phyloP scores from a whole-genome alignment of 2,329 filamentous ascomycete genomes.

The Chaetomiaceae sp. region DNA sequence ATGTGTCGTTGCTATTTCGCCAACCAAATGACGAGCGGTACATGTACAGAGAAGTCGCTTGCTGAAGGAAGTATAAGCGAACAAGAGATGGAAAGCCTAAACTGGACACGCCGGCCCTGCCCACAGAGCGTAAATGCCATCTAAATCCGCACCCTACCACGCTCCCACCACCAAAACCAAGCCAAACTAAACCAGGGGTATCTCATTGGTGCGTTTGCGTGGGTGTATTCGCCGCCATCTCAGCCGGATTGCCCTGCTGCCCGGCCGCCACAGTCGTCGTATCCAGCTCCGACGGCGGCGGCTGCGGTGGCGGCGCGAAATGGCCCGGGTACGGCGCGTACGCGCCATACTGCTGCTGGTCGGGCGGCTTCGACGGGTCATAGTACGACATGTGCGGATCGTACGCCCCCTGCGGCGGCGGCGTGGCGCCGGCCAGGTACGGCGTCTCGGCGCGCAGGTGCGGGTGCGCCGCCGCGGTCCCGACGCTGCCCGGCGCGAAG shows the following conservation, averaged over 20 bases:
- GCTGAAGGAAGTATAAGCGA: not conserved
- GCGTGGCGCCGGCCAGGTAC: slow-evolving; percentile 5
- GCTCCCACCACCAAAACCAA: not conserved
- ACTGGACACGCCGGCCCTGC: not conserved
- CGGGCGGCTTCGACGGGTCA: slow-evolving; percentile 11
- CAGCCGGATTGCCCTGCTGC: slow-evolving; percentile 11
- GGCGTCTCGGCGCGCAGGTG: slow-evolving; percentile 3
- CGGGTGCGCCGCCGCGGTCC: no score
- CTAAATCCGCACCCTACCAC: not conserved
- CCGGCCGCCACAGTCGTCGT: slow-evolving; percentile 7
- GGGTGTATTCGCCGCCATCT: slow-evolving; percentile 14
- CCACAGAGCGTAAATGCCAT: not conserved
- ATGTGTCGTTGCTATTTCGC: no score
- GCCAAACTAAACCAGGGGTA: not conserved
- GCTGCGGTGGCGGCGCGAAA: not conserved
- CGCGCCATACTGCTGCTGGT: not conserved
- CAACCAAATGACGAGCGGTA: no score
- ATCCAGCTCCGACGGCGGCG: slow-evolving; percentile 8
- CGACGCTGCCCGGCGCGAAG: slow-evolving; percentile 4
- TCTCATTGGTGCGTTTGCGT: slow-evolving; percentile 1
- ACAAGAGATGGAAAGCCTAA: not conserved
- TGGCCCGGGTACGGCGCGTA: slow-evolving; percentile 4
- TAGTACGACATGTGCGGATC: slow-evolving; percentile 18
- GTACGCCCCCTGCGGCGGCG: slow-evolving; percentile 4
- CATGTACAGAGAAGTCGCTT: no score